These are phyloP conservation scores for Metschnikowia arizonensis DNA, from an alignment of 805 yeast genomes.

Conservation along the genomic window DNA sequence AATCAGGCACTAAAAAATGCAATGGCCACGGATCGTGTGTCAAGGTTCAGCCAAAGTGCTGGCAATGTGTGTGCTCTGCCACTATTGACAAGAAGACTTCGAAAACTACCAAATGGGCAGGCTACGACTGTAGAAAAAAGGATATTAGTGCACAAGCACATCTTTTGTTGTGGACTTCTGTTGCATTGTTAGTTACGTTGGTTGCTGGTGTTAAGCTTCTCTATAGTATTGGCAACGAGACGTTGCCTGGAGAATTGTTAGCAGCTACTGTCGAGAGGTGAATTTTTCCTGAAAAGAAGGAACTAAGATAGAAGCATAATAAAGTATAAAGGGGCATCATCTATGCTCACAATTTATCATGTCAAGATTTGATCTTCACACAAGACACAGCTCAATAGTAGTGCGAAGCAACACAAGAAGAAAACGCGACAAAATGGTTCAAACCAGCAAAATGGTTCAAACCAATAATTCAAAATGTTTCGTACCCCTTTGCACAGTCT, in stretches of 20 bases:
- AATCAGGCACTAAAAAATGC: slow-evolving; percentile 45
- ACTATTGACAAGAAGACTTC: slow-evolving; percentile 38
- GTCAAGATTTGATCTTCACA: too few relatives aligned
- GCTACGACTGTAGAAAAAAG: slow-evolving; percentile 58
- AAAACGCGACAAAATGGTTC: too few relatives aligned
- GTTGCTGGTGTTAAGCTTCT: slow-evolving; percentile 53
- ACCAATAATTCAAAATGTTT: too few relatives aligned
- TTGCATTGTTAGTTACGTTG: slow-evolving; percentile 44
- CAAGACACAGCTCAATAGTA: too few relatives aligned
- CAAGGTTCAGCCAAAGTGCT: slow-evolving; percentile 35
- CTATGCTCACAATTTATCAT: too few relatives aligned
- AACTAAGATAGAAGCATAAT: background rate
- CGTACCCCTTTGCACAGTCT: too few relatives aligned
- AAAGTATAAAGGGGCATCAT: too few relatives aligned
- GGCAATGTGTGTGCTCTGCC: slow-evolving; percentile 50
- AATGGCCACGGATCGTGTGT: slow-evolving; percentile 53
- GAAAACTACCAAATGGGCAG: slow-evolving; percentile 53
- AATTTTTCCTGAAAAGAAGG: too few relatives aligned
- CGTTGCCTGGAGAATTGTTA: slow-evolving; percentile 64
- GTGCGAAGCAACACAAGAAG: too few relatives aligned
- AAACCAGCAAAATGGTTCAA: too few relatives aligned
- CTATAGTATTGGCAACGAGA: slow-evolving; percentile 51
- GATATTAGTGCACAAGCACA: slow-evolving; percentile 66
- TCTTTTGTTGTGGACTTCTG: slow-evolving; percentile 62
- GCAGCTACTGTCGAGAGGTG: slow-evolving; percentile 43